Base-by-base conservation (phyloP, 805 yeast genomes). In the Ogataea corticis region DNA sequence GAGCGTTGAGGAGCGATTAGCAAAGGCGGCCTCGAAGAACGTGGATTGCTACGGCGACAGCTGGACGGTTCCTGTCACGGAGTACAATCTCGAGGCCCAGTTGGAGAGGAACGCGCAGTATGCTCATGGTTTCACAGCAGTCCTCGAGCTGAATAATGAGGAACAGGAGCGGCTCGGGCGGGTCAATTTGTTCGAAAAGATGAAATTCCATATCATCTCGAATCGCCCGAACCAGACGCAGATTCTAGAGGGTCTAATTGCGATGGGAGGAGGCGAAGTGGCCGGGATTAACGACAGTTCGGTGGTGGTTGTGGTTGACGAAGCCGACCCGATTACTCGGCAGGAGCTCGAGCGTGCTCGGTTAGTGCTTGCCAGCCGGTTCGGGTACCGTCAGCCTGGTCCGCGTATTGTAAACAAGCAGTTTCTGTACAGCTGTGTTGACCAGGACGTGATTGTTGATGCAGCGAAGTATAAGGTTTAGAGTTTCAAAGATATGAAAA, bases 31-130 rank as follows among this genome's bases (percentile, higher is more conserved):
- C 75, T 12, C 34, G 3, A 45, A 44, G 2, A 71, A 77, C 38
- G 72, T 76, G 0, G 96, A 90, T 57, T 51, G 52, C 13, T 80
- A 58, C 58, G 91, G 90, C 0, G 88, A 85, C 58, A 82, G 94
- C 48, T 79, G 68, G 49, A 65, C 63, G 0, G 61, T 75, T 3
- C 59, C 65, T 9, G 52, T 69, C 11, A 56, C 62, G 1, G 41
- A 23, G 3, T 33, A 45, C 7, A 59, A 62, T 13, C 50, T 71
- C 6, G 44, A 52, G 40, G 42, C 55, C 3, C 35, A 64, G 13
- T 21, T 49, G 25, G 42, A 52, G 30, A 38, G 15, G 7, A 7
- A 29, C 17, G 46, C 19, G n/a, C 7, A 14, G 28, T 13, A 23
- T 25, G 32, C 31, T 28, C 10, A 36, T 23, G 16, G 2, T 18